Percentiles rank a stretch among this genome's conserved stretches.
These are phyloP conservation scores for Psilocybe mexicana DNA, from an alignment of 1,284 basidiomycete species.

Conservation along the genomic window DNA sequence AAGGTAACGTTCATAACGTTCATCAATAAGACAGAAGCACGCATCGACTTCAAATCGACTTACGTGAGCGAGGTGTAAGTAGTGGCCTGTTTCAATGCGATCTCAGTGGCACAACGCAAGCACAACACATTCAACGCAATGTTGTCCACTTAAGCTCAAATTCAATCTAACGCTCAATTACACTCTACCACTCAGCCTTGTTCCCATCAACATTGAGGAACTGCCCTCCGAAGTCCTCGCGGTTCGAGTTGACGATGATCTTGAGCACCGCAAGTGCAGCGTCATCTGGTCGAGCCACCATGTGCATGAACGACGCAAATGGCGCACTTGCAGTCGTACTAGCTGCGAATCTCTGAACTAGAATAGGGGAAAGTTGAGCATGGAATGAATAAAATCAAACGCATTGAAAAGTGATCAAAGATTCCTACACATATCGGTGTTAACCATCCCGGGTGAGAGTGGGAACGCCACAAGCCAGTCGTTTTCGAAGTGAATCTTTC, in stretches of 20 bases:
- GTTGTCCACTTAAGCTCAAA: too few relatives aligned
- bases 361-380: too few relatives aligned
- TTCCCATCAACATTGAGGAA: not conserved
- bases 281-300: not conserved
- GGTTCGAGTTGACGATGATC: not conserved
- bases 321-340: not conserved
- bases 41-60: too few relatives aligned
- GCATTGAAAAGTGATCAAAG: too few relatives aligned
- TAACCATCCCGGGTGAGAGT: not conserved
- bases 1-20: too few relatives aligned
- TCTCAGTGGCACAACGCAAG: too few relatives aligned
- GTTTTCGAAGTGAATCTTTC: constrained; percentile 7
- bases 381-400: too few relatives aligned
- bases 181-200: not conserved
- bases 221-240: not conserved
- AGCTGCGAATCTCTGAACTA: not conserved
- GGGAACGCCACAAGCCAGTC: constrained; percentile 6
- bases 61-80: too few relatives aligned
- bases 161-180: too few relatives aligned
- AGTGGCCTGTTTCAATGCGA: too few relatives aligned
- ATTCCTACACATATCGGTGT: not conserved
- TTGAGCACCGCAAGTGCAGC: not conserved
- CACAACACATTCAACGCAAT: too few relatives aligned
- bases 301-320: not conserved
- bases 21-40: too few relatives aligned